Evolutionary conservation across 2,329 filamentous ascomycete species (phyloP).

Genomic region (Trichoderma oligosporum): DNA sequence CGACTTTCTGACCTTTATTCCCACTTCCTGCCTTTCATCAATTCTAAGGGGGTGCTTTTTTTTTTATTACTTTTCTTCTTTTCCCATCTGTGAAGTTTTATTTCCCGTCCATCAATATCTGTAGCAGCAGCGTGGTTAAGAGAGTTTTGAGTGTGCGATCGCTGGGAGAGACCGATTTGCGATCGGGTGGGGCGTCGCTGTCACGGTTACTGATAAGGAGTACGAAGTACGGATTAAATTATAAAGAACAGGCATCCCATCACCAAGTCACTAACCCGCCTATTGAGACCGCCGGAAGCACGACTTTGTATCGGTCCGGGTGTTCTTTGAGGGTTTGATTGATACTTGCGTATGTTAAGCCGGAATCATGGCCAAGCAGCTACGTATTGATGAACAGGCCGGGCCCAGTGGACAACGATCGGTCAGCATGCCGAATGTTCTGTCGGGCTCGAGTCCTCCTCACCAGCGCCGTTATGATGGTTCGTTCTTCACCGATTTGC

Average conservation of each 20-base stretch:
- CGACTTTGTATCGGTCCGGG: background rate
- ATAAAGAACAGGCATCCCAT: slow-evolving; percentile 1
- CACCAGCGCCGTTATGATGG: slow-evolving; percentile 37
- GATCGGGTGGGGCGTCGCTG: slow-evolving; percentile 15
- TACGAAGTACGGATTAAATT: no score
- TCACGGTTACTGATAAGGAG: slow-evolving; percentile 17
- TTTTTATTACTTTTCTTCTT: background rate
- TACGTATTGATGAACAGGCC: background rate
- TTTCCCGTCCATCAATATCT: background rate
- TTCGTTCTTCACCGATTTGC: slow-evolving; percentile 24
- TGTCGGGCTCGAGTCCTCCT: slow-evolving; percentile 20
- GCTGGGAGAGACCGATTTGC: slow-evolving; percentile 3
- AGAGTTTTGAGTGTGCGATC: background rate
- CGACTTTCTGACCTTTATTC: background rate
- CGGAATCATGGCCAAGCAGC: slow-evolving; percentile 5
- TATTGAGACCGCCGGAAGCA: background rate
- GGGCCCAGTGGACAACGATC: slow-evolving; percentile 6
- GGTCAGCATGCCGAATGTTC: slow-evolving; percentile 8
- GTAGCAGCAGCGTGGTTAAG: background rate
- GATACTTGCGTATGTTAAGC: background rate
- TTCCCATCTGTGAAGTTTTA: background rate
- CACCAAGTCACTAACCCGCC: slow-evolving; percentile 2
- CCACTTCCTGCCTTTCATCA: background rate
- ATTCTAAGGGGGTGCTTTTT: background rate
- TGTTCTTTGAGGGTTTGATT: background rate